Conservation (phyloP, 2,329 filamentous ascomycete species). For the Fusarium caatingaense region DNA sequence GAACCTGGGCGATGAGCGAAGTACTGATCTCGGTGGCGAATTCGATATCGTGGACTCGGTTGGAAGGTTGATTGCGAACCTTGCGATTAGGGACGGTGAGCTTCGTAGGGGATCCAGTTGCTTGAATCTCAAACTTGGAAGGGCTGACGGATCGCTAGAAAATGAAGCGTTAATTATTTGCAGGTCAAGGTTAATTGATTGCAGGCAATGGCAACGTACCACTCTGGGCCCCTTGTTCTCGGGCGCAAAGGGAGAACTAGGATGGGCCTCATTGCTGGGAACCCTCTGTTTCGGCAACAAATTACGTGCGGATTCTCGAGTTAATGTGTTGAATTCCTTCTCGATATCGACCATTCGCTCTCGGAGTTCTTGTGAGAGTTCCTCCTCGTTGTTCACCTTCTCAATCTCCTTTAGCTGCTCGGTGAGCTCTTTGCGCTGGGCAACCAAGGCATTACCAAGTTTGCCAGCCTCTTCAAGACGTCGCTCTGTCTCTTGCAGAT, state of each 20-base stretch:
- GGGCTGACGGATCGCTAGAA: conserved; percentile 75
- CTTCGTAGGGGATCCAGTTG: conserved; percentile 88
- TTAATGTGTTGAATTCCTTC: conserved; percentile 94
- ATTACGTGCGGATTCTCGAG: conserved; percentile 86
- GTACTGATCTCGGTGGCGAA: conserved; percentile 99
- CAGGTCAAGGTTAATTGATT: background rate
- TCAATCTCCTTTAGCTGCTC: conserved; percentile 89
- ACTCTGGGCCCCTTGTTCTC: conserved; percentile 66
- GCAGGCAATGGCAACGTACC: conserved; percentile 55
- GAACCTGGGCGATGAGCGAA: conserved; percentile 91
- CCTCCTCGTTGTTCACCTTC: conserved; percentile 77
- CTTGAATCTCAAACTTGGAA: conserved; percentile 84
- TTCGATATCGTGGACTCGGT: conserved; percentile 93
- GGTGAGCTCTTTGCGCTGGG: conserved; percentile 85
- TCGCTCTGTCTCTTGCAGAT: conserved; percentile 91
- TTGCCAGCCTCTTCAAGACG: conserved; percentile 91
- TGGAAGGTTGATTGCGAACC: conserved; percentile 88
- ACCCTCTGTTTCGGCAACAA: conserved; percentile 88
- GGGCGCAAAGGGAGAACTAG: conserved; percentile 64
- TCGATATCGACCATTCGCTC: conserved; percentile 88
- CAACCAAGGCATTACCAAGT: conserved; percentile 85
- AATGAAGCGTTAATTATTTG: conserved; percentile 25
- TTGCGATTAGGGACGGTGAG: conserved; percentile 87
- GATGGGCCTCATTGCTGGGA: conserved; percentile 72
- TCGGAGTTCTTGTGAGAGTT: conserved; percentile 85